Conservation (phyloP, 1,284 basidiomycete species). For the Leccinum solheimii region DNA sequence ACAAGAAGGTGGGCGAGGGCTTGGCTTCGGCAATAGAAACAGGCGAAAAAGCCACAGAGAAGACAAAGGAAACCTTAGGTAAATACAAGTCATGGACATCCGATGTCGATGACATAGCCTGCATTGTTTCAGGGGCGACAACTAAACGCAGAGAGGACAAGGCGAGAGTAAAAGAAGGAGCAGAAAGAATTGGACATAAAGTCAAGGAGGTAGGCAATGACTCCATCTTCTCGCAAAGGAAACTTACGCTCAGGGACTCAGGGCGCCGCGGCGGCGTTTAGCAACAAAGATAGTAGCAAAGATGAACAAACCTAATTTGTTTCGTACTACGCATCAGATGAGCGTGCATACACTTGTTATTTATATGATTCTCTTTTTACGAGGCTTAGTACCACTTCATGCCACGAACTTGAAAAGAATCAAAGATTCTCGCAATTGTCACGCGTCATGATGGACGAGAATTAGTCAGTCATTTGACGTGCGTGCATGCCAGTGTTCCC, state of each 20-base stretch:
- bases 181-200: conserved; percentile 29
- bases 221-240: neutral
- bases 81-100: conserved; percentile 7
- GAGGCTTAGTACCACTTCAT: no score
- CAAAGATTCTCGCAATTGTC: neutral
- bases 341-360: neutral
- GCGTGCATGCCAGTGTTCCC: neutral
- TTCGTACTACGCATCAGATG: neutral
- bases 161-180: conserved; percentile 36
- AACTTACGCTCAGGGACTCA: conserved; percentile 1
- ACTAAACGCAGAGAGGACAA: conserved; percentile 38
- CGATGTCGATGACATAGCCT: neutral
- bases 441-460: no score
- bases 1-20: conserved; percentile 58
- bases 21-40: conserved; percentile 65
- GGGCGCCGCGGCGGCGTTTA: conserved; percentile 42
- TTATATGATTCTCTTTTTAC: no score
- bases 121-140: conserved; percentile 28
- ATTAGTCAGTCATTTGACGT: neutral
- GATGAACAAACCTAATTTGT: conserved; percentile 36
- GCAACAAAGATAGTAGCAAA: conserved; percentile 45
- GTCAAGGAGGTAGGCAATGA: conserved; percentile 42
- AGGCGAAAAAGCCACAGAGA: conserved; percentile 56
- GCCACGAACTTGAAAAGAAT: neutral
- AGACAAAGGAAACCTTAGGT: conserved; percentile 60